Conservation (phyloP, 148 eudicot genomes). For the Rhododendron simsii region DNA sequence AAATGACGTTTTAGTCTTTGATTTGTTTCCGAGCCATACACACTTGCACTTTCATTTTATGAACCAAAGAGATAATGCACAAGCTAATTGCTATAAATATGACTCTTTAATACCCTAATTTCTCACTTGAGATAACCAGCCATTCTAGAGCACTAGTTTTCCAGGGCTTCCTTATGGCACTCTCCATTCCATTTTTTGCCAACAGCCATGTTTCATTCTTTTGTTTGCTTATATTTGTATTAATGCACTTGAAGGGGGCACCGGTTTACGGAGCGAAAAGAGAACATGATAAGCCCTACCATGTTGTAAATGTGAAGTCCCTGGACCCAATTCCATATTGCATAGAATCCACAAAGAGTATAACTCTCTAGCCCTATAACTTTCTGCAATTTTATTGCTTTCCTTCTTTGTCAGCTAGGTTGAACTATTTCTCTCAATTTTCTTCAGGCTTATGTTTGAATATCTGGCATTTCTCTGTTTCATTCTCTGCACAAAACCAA, state of each 20-base stretch:
- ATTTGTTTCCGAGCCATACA: too few species aligned
- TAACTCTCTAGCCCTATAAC: background rate
- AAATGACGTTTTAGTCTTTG: too few species aligned
- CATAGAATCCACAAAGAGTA: background rate
- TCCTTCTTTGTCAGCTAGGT: background rate
- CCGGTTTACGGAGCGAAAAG: background rate
- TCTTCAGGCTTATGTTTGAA: too few species aligned
- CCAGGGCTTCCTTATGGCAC: background rate
- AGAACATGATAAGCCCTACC: background rate
- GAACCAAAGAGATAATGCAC: too few species aligned
- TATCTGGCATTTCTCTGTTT: too few species aligned
- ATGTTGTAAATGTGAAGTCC: background rate
- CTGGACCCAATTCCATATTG: background rate
- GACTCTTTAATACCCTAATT: too few species aligned
- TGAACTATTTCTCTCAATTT: background rate
- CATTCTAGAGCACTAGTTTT: background rate
- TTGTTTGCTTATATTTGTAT: background rate
- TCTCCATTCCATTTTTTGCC: background rate
- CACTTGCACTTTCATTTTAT: too few species aligned
- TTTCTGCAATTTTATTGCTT: background rate
- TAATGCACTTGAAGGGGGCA: background rate
- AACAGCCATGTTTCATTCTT: background rate
- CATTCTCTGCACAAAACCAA: too few species aligned
- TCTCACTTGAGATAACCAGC: background rate
- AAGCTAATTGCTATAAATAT: too few species aligned